Percentiles rank a stretch among this genome's conserved stretches.
Evolutionary conservation across 1,139 yeast genomes (phyloP).

Genomic region (Geotrichum reessii): DNA sequence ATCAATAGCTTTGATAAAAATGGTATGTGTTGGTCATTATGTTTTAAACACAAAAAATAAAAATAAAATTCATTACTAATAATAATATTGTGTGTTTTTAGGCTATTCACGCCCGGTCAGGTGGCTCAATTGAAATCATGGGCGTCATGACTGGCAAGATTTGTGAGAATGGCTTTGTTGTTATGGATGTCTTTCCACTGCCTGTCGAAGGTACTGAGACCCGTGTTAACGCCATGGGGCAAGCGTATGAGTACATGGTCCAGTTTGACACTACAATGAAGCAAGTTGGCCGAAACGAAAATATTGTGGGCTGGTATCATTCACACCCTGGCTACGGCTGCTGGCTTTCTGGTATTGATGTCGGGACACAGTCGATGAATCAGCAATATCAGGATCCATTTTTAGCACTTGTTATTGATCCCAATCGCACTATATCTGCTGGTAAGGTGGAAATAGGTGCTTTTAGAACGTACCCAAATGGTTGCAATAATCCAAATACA

Average conservation of each 20-base stretch:
- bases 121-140: constrained; percentile 92
- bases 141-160: constrained; percentile 87
- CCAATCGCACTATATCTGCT: constrained; percentile 58
- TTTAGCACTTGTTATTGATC: constrained; percentile 83
- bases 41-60: not conserved
- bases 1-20: constrained; percentile 68
- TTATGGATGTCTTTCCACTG: constrained; percentile 75
- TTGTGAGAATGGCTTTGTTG: constrained; percentile 52
- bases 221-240: constrained; percentile 88
- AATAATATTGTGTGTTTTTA: not conserved
- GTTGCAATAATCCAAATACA: constrained; percentile 27
- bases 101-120: constrained; percentile 70
- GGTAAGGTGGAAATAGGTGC: constrained; percentile 86
- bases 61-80: too few species aligned
- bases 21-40: constrained; percentile 36
- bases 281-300: constrained; percentile 46
- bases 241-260: constrained; percentile 93
- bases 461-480: constrained; percentile 68
- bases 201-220: constrained; percentile 98
- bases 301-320: constrained; percentile 82
- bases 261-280: constrained; percentile 63
- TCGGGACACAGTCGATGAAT: constrained; percentile 75
- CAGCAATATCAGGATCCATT: constrained; percentile 90
- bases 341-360: constrained; percentile 88
- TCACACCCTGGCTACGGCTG: constrained; percentile 99